Conservation (phyloP, 345 rosid genomes). For the Eucalyptus virginea region DNA sequence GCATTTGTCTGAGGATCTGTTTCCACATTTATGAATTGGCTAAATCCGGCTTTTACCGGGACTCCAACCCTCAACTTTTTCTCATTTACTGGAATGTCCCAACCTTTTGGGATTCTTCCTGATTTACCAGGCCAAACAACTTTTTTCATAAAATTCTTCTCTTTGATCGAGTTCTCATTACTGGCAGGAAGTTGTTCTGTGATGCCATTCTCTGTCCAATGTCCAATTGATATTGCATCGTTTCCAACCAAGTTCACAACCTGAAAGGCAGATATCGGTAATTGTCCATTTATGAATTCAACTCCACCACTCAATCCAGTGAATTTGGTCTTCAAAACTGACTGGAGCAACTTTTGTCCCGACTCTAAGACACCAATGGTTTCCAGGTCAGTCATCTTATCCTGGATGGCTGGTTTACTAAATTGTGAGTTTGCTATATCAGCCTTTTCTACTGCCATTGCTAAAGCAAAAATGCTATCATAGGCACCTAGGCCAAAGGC, state of each 20-base stretch:
- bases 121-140: slow-evolving; percentile 9
- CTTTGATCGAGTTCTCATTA: not conserved
- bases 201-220: slow-evolving; percentile 15
- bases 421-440: not conserved
- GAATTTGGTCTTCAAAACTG: slow-evolving; percentile 8
- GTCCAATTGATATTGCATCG: slow-evolving; percentile 11
- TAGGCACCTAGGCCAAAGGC: slow-evolving; percentile 18
- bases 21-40: slow-evolving; percentile 10
- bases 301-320: slow-evolving; percentile 28
- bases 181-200: not conserved
- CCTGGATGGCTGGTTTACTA: not conserved
- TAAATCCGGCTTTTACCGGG: slow-evolving; percentile 12
- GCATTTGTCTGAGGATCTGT: not conserved
- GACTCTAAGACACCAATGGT: not conserved
- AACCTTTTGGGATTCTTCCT: not conserved
- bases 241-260: slow-evolving; percentile 23
- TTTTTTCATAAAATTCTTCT: not conserved
- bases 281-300: slow-evolving; percentile 13
- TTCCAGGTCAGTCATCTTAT: not conserved
- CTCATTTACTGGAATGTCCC: slow-evolving; percentile 3
- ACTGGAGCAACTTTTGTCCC: slow-evolving; percentile 8
- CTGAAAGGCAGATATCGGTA: slow-evolving; percentile 20
- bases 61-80: slow-evolving; percentile 14
- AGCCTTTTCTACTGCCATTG: not conserved
- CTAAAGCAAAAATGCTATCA: not conserved